Evolutionary conservation across 2,329 filamentous ascomycete genomes (phyloP).

Genomic region (Chaetomium olivaceum): DNA sequence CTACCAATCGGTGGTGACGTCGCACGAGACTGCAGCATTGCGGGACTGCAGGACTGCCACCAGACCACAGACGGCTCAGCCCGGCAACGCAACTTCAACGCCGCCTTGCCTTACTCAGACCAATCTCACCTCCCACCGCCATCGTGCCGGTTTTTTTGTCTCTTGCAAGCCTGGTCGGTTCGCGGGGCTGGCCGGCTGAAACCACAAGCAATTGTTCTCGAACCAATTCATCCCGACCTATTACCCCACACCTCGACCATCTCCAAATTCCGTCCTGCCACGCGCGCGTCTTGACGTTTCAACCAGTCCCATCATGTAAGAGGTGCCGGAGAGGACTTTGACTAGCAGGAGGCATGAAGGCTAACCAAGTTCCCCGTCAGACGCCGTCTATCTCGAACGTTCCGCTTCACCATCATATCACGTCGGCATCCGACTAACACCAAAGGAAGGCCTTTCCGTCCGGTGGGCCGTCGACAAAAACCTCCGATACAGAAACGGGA

Average conservation of each 20-base stretch:
- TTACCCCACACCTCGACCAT: constrained; percentile 30
- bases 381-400: constrained; percentile 28
- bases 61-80: constrained; percentile 10
- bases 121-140: constrained; percentile 2
- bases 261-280: constrained; percentile 26
- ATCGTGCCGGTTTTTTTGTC: not conserved
- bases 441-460: not conserved
- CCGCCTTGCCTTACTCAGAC: constrained; percentile 1
- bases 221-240: constrained; percentile 30
- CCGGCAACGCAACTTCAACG: not conserved
- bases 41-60: constrained; percentile 6
- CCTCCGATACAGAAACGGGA: not conserved
- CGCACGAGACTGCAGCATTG: constrained; percentile 3
- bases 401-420: not conserved
- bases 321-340: constrained; percentile 14
- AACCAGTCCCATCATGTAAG: constrained; percentile 30
- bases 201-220: constrained; percentile 4
- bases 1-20: constrained; percentile 1
- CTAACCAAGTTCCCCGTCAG: constrained; percentile 31
- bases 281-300: constrained; percentile 25
- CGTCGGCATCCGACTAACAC: not conserved
- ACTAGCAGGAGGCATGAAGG: constrained; percentile 27
- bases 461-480: not conserved
- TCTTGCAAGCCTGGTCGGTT: constrained; percentile 23
- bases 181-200: constrained; percentile 24